These are phyloP conservation scores for Diutina pseudorugosa DNA, from an alignment of 1,139 yeast species.

Conservation along the genomic window DNA sequence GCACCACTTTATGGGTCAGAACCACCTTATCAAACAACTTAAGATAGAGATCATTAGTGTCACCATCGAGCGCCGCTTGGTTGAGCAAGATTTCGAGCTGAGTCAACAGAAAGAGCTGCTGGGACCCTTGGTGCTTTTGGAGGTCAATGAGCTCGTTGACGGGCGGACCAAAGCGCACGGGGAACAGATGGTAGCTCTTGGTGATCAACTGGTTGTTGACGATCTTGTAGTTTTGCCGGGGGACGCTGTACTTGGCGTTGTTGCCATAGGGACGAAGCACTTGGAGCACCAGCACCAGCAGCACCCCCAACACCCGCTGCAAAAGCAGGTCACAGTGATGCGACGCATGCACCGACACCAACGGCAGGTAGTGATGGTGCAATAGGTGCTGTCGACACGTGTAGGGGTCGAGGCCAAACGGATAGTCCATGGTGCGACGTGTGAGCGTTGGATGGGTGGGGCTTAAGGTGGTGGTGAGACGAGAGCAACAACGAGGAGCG, in stretches of 20 bases:
- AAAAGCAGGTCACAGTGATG: constrained; percentile 37
- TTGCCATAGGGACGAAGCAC: constrained; percentile 33
- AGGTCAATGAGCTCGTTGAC: constrained; percentile 29
- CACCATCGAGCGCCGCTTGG: neutral
- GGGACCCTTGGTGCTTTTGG: constrained; percentile 11
- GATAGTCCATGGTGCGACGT: constrained; percentile 1
- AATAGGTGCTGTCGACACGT: constrained; percentile 30
- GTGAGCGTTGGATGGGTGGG: neutral
- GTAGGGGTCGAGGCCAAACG: constrained; percentile 27
- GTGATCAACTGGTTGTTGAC: constrained; percentile 32
- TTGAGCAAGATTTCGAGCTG: neutral
- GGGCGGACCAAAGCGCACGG: constrained; percentile 31
- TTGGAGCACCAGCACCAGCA: constrained; percentile 23
- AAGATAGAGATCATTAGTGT: constrained; percentile 31
- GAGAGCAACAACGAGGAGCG: neutral
- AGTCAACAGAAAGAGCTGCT: constrained; percentile 4
- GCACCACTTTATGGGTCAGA: constrained; percentile 50
- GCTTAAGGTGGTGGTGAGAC: neutral
- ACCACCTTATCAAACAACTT: constrained; percentile 49
- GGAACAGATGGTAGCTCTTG: constrained; percentile 30
- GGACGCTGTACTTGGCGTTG: constrained; percentile 28
- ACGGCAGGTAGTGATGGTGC: constrained; percentile 46
- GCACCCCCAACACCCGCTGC: constrained; percentile 17
- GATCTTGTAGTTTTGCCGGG: constrained; percentile 26
- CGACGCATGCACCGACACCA: constrained; percentile 42